Base-by-base conservation (phyloP, 2,329 filamentous ascomycete species). In the Beauveria bassiana region DNA sequence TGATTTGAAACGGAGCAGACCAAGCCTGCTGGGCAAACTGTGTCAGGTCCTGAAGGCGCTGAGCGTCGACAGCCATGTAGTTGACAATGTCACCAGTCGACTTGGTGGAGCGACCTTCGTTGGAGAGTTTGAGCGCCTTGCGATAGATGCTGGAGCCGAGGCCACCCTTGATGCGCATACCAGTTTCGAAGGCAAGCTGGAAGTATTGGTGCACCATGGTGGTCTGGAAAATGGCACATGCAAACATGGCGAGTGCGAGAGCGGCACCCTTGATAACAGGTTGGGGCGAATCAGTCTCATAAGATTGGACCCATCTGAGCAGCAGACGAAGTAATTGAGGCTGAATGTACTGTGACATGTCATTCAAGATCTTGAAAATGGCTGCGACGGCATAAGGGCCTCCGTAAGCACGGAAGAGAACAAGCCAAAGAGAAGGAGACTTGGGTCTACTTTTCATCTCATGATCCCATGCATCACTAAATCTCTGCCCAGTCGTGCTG, bases 71-170 rank as follows among this genome's bases (percentile, higher is more conserved):
- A 51, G 96, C 95, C 93, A 99, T 99, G 76, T 96, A 95, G 72
- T 99, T 99, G 72, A 99, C 95, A 70, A 99, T 98, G 70, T 99
- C 96, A 62, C 95, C 95, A 0, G 95, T 99, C 0, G 91, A 90
- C 77, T 98, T 97, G 50, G 86, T 77, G 2, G 92, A 84, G 59
- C 93, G 86, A 9, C 95, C 95, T 75, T 99, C 95, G 68, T 96
- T 98, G 5, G 93, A 98, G 20, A 99, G 80, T 65, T 86, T 88
- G 64, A 98, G 81, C 0, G 93, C 89, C 77, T 99, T 99, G 63
- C 87, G 84, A 74, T 99, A 99, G 66, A 99, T 98, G 62, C 92
- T 85, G 1, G 93, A 89, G 7, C 91, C 93, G 64, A 99, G 77
- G 3, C 92, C 88, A 46, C 91, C 89, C 78, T 97, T 98, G 76